A percentile compares a stretch with the other conserved stretches of the same genome.
Conservation (phyloP, 306 rosid species). For the Amphicarpaea edgeworthii region DNA sequence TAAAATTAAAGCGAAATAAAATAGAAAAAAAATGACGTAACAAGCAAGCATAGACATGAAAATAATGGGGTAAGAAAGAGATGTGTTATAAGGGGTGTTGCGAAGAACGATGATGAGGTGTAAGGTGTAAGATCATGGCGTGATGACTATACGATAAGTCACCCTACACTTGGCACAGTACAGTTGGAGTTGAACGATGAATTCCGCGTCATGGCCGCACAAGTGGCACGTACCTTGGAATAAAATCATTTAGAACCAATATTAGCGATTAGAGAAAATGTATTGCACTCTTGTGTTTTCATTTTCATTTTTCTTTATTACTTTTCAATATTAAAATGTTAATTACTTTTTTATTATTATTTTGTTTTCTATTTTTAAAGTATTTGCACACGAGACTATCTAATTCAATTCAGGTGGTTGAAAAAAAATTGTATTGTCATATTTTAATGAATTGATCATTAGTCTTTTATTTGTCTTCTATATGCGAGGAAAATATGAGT, state of each 20-base stretch:
- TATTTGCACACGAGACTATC: too few relatives aligned
- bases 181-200: not conserved
- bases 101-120: not conserved
- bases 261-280: not conserved
- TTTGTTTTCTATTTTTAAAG: too few relatives aligned
- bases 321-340: too few relatives aligned
- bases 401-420: too few relatives aligned
- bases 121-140: slow-evolving; percentile 32
- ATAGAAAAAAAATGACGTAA: not conserved
- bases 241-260: not conserved
- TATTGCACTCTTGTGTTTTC: not conserved
- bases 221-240: slow-evolving; percentile 10
- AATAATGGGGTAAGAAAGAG: not conserved
- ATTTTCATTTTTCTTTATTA: not conserved
- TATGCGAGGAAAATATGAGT: too few relatives aligned
- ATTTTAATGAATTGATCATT: too few relatives aligned
- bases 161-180: slow-evolving; percentile 38
- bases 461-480: too few relatives aligned
- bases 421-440: too few relatives aligned
- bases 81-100: slow-evolving; percentile 5
- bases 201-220: slow-evolving; percentile 30
- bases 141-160: slow-evolving; percentile 38
- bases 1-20: not conserved
- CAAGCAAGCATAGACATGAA: not conserved
- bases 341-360: too few relatives aligned